A percentile compares a stretch with the other conserved stretches of the same genome.
These are phyloP conservation scores for Moelleriella libera DNA, from an alignment of 2,329 filamentous ascomycete genomes.

Conservation along the genomic window DNA sequence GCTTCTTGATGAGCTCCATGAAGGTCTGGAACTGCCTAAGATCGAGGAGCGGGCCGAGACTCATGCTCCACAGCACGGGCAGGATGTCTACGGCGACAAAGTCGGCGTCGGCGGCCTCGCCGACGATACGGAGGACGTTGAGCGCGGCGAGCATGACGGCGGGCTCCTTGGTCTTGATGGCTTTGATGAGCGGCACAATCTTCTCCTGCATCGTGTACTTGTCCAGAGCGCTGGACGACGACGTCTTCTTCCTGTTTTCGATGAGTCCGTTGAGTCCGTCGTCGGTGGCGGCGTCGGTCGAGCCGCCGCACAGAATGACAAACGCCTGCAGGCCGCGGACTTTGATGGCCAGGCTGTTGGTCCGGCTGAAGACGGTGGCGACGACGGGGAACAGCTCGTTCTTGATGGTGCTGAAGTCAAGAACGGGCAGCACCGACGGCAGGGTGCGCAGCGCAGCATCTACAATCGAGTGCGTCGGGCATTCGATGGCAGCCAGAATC, in stretches of 20 bases:
- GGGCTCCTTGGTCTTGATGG: constrained; percentile 94
- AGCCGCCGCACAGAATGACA: constrained; percentile 74
- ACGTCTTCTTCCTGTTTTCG: constrained; percentile 44
- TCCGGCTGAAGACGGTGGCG: constrained; percentile 79
- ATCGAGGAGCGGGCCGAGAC: constrained; percentile 75
- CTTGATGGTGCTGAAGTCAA: constrained; percentile 95
- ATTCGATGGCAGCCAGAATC: constrained; percentile 71
- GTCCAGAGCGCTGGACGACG: constrained; percentile 69
- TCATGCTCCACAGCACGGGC: constrained; percentile 84
- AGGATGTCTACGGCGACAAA: constrained; percentile 87
- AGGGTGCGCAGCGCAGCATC: constrained; percentile 73
- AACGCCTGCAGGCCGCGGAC: constrained; percentile 85
- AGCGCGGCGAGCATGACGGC: constrained; percentile 93
- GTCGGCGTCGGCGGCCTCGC: constrained; percentile 68
- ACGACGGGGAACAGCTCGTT: constrained; percentile 93
- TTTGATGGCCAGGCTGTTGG: constrained; percentile 88
- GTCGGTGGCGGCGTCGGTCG: constrained; percentile 31
- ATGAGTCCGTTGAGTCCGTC: constrained; percentile 59
- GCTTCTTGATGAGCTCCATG: constrained; percentile 72
- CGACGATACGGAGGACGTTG: constrained; percentile 72
- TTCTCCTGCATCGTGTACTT: constrained; percentile 99
- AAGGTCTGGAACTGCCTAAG: constrained; percentile 79
- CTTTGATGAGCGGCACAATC: constrained; percentile 77
- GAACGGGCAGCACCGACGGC: constrained; percentile 65
- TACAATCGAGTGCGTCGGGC: constrained; percentile 75